Percentiles rank a stretch among this genome's conserved stretches.
These are phyloP conservation scores for Phlyctochytrium arcticum DNA, from an alignment of 192 early-diverging fungal genomes.

Conservation along the genomic window DNA sequence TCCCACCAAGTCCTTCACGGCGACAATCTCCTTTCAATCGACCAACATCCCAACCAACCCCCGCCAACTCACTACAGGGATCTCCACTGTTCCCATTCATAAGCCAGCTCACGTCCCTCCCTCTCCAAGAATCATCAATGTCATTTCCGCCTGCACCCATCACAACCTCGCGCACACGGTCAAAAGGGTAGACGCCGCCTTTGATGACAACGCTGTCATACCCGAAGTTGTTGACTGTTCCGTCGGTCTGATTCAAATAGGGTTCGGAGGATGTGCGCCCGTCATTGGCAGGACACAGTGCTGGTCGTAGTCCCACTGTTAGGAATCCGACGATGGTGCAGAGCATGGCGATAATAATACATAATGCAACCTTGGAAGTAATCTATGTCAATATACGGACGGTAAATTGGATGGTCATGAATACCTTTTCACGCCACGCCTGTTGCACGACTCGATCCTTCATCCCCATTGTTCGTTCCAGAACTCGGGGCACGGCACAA, in stretches of 20 bases:
- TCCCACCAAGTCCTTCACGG: neutral
- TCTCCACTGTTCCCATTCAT: too few species aligned
- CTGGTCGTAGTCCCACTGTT: neutral
- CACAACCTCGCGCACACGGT: neutral
- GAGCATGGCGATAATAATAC: slow-evolving; percentile 28
- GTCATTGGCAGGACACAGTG: slow-evolving; percentile 22
- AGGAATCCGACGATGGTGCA: slow-evolving; percentile 19
- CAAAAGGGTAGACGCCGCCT: slow-evolving; percentile 15
- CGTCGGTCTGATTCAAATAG: slow-evolving; percentile 28
- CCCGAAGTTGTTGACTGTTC: neutral
- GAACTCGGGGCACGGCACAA: slow-evolving; percentile 25
- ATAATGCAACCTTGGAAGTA: slow-evolving; percentile 34
- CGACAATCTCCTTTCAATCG: neutral
- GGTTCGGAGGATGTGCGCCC: slow-evolving; percentile 2
- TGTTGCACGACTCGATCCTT: neutral
- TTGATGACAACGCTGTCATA: neutral
- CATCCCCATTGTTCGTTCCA: neutral
- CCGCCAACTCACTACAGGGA: neutral
- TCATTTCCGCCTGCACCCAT: neutral
- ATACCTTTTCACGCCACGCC: neutral
- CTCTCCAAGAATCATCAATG: neutral
- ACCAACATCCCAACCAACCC: neutral
- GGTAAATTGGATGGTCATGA: neutral
- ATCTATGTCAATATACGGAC: neutral
- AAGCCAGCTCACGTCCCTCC: too few species aligned